Evolutionary conservation across 2,329 filamentous ascomycete species (phyloP).

Genomic region (Calonectria hawksworthii): DNA sequence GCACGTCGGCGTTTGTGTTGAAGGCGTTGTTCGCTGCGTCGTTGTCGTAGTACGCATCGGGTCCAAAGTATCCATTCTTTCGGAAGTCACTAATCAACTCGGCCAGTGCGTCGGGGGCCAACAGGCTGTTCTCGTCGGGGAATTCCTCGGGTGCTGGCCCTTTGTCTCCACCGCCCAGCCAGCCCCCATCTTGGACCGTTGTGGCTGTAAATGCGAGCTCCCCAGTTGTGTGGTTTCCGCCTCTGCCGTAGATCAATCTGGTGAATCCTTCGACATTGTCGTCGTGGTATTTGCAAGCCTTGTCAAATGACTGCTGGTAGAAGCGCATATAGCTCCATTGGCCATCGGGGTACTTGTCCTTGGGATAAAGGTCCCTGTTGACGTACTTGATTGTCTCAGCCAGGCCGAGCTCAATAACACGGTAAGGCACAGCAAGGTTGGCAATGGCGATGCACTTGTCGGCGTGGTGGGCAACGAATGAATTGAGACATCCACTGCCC

Average conservation of each 20-base stretch:
- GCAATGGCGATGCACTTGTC: neutral
- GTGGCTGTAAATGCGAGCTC: neutral
- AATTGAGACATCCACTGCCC: neutral
- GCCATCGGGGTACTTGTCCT: neutral
- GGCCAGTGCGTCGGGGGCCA: neutral
- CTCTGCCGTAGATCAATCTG: neutral
- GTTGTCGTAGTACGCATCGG: neutral
- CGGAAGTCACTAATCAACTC: neutral
- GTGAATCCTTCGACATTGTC: neutral
- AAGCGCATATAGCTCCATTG: conserved; percentile 7
- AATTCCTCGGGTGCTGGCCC: neutral
- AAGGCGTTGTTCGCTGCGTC: neutral
- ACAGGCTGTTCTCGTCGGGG: neutral
- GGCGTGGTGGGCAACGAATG: neutral
- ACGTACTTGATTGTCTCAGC: conserved; percentile 1
- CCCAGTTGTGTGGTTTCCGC: neutral
- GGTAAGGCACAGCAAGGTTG: neutral
- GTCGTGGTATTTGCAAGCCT: neutral
- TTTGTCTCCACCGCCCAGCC: neutral
- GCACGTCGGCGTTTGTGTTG: neutral
- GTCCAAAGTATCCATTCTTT: neutral
- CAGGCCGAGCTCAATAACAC: neutral
- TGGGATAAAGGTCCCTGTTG: neutral
- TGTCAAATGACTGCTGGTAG: neutral
- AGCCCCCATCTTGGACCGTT: neutral